Evolutionary conservation across 306 rosid genomes (phyloP).

Genomic region (Casuarina glauca): DNA sequence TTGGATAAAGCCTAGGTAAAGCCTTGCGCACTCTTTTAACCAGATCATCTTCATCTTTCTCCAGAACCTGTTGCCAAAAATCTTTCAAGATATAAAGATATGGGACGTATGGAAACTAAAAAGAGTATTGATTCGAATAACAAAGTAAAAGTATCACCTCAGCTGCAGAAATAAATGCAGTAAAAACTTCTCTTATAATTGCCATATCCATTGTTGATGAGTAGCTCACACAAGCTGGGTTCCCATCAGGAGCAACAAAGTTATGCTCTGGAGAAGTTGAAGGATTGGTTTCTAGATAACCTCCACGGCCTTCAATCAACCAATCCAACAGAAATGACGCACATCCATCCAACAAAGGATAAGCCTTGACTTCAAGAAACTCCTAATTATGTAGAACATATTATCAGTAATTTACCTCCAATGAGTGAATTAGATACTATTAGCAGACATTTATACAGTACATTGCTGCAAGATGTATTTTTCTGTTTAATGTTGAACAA

Average conservation of each 20-base stretch:
- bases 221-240: conserved; percentile 73
- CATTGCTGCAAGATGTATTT: neutral
- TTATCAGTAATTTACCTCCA: conserved; percentile 16
- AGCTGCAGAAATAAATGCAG: conserved; percentile 56
- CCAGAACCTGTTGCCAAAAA: conserved; percentile 43
- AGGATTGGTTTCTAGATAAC: conserved; percentile 72
- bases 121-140: neutral
- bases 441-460: neutral
- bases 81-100: neutral
- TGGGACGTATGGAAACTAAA: neutral
- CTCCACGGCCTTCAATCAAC: conserved; percentile 67
- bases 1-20: conserved; percentile 51
- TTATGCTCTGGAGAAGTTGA: conserved; percentile 84
- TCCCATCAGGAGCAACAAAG: conserved; percentile 65
- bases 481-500: neutral
- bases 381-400: conserved; percentile 39
- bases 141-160: conserved; percentile 44
- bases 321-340: conserved; percentile 70
- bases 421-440: neutral
- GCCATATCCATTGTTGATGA: conserved; percentile 80
- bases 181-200: conserved; percentile 66
- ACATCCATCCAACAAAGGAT: conserved; percentile 80
- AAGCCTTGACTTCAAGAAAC: conserved; percentile 65
- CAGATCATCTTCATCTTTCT: conserved; percentile 47
- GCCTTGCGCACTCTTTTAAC: conserved; percentile 38